These are phyloP conservation scores for Aureobasidium lini DNA, from an alignment of 2,329 filamentous ascomycete species.

Conservation along the genomic window DNA sequence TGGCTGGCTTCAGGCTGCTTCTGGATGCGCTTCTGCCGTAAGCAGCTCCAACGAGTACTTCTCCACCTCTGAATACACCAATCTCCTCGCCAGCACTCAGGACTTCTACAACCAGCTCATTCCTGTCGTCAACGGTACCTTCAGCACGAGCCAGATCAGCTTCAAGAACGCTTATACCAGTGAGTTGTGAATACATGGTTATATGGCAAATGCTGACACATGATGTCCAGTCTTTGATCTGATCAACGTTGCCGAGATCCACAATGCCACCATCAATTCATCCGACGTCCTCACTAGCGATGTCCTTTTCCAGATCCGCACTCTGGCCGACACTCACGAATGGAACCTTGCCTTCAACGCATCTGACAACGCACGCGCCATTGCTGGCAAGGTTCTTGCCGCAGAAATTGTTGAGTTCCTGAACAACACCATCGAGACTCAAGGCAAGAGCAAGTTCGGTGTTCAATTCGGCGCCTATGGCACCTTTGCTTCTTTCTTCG, in stretches of 20 bases:
- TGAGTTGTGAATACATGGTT: constrained; percentile 30
- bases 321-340: constrained; percentile 73
- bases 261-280: constrained; percentile 54
- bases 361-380: constrained; percentile 39
- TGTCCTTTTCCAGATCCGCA: constrained; percentile 55
- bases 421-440: constrained; percentile 34
- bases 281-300: constrained; percentile 51
- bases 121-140: constrained; percentile 47
- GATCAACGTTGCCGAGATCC: constrained; percentile 55
- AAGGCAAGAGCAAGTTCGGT: constrained; percentile 35
- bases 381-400: constrained; percentile 42
- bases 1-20: constrained; percentile 52
- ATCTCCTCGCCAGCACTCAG: constrained; percentile 40
- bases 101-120: constrained; percentile 47
- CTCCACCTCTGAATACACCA: constrained; percentile 41
- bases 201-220: not conserved
- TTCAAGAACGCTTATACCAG: constrained; percentile 61
- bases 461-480: constrained; percentile 58
- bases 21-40: constrained; percentile 47
- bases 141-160: constrained; percentile 40
- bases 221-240: constrained; percentile 48
- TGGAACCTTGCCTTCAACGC: constrained; percentile 76
- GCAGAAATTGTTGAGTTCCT: constrained; percentile 39
- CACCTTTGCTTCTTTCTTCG: constrained; percentile 55
- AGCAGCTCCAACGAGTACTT: constrained; percentile 55